These are phyloP conservation scores for Coemansia sp. DNA, from an alignment of 192 early-diverging fungal species.

Conservation along the genomic window DNA sequence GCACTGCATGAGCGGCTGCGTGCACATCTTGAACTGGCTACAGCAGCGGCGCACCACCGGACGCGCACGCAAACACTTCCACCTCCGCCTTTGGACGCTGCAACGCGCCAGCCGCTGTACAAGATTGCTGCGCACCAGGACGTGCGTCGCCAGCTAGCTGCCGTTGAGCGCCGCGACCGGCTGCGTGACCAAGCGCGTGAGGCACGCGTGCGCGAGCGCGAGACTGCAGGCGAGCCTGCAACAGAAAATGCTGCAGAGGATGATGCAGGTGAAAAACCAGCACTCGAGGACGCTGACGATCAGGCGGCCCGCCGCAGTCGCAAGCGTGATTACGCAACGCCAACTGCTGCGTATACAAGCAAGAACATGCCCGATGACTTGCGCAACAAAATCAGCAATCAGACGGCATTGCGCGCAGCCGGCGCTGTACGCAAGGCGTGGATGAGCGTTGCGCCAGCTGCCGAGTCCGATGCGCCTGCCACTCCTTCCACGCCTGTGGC, in stretches of 20 bases:
- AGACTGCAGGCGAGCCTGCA: conserved; percentile 12
- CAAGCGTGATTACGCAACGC: conserved; percentile 46
- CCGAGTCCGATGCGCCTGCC: conserved; percentile 33
- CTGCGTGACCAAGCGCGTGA: conserved; percentile 63
- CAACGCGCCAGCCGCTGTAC: conserved; percentile 61
- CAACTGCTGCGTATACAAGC: conserved; percentile 41
- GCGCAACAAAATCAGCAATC: conserved; percentile 57
- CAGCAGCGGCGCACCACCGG: conserved; percentile 69
- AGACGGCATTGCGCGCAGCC: conserved; percentile 57
- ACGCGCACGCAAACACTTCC: conserved; percentile 59
- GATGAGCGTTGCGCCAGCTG: conserved; percentile 42
- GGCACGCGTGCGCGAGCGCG: conserved; percentile 45
- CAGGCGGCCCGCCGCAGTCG: conserved; percentile 32
- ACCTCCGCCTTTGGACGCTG: conserved; percentile 55
- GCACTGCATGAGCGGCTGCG: conserved; percentile 69
- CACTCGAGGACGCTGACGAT: conserved; percentile 3
- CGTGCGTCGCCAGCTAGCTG: conserved; percentile 65
- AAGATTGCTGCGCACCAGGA: conserved; percentile 66
- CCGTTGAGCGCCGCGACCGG: conserved; percentile 66
- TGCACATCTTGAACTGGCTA: conserved; percentile 63
- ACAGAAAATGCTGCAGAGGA: conserved; percentile 11
- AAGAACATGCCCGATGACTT: conserved; percentile 54
- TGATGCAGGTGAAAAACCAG: conserved; percentile 17
- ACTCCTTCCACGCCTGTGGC: conserved; percentile 4
- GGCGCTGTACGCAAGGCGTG: conserved; percentile 57